These are phyloP conservation scores for Candida koratica DNA, from an alignment of 805 yeast genomes.

Conservation along the genomic window DNA sequence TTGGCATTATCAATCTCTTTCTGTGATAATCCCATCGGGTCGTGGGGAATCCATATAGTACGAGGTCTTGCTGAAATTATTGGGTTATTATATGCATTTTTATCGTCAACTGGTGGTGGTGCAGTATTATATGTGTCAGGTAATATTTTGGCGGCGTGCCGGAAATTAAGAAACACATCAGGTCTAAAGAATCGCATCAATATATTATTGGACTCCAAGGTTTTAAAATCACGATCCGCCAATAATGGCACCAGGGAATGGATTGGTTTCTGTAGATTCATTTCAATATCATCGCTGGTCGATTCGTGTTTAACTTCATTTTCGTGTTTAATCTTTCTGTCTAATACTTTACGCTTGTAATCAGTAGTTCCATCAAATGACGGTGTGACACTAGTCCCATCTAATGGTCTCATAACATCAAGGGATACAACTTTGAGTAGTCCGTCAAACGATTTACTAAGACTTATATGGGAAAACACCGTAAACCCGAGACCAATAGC, in stretches of 20 bases:
- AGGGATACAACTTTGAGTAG: slow-evolving; percentile 58
- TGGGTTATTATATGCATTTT: slow-evolving; percentile 73
- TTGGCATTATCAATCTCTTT: slow-evolving; percentile 53
- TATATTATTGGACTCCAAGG: slow-evolving; percentile 33
- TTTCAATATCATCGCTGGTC: slow-evolving; percentile 12
- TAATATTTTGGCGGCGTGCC: slow-evolving; percentile 29
- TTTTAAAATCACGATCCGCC: slow-evolving; percentile 61
- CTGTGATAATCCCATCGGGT: slow-evolving; percentile 76
- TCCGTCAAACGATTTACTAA: slow-evolving; percentile 63
- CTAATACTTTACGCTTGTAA: slow-evolving; percentile 30
- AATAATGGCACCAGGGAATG: slow-evolving; percentile 47
- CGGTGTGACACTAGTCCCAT: slow-evolving; percentile 62
- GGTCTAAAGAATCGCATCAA: slow-evolving; percentile 55
- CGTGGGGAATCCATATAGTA: slow-evolving; percentile 87
- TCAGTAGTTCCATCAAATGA: slow-evolving; percentile 44
- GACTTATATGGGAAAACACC: slow-evolving; percentile 59
- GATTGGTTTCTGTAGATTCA: slow-evolving; percentile 12
- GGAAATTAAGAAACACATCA: slow-evolving; percentile 49
- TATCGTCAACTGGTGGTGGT: slow-evolving; percentile 41
- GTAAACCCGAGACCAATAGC: slow-evolving; percentile 63
- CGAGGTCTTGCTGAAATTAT: slow-evolving; percentile 68
- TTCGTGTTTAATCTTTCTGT: slow-evolving; percentile 11
- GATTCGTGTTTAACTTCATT: slow-evolving; percentile 21
- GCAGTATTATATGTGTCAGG: slow-evolving; percentile 34
- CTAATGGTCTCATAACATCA: slow-evolving; percentile 72